Conservation (phyloP, 2,329 filamentous ascomycete species). For the Pseudogymnoascus verrucosus region DNA sequence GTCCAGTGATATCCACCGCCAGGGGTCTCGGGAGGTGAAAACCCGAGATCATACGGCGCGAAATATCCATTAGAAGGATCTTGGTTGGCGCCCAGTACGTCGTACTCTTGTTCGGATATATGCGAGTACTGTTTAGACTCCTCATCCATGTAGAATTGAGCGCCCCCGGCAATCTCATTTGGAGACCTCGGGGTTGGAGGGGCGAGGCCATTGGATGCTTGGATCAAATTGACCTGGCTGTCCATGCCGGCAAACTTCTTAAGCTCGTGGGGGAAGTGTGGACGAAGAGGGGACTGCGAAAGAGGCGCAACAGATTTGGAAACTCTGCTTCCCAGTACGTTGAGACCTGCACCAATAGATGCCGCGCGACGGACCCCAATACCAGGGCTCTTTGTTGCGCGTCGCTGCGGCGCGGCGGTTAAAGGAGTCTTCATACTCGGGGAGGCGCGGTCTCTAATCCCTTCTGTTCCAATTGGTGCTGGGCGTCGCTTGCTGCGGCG, state of each 20-base stretch:
- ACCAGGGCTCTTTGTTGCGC: neutral
- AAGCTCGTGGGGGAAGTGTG: neutral
- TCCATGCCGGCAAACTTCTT: slow-evolving; percentile 8
- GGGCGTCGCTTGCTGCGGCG: slow-evolving; percentile 10
- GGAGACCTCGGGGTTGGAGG: slow-evolving; percentile 11
- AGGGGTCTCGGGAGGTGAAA: slow-evolving; percentile 12
- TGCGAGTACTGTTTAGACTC: neutral
- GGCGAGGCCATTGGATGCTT: neutral
- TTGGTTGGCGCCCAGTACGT: neutral
- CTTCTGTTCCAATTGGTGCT: slow-evolving; percentile 1
- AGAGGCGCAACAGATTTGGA: neutral
- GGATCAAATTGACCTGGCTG: slow-evolving; percentile 8
- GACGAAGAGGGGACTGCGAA: slow-evolving; percentile 5
- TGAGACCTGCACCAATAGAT: slow-evolving; percentile 8
- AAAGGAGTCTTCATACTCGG: neutral
- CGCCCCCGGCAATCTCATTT: neutral
- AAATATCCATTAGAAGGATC: neutral
- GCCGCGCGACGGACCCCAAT: slow-evolving; percentile 2
- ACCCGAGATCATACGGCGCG: neutral
- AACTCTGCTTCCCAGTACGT: slow-evolving; percentile 9
- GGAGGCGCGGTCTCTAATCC: slow-evolving; percentile 1
- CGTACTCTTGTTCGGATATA: neutral
- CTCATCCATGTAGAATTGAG: slow-evolving; percentile 1
- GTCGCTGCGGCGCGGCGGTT: neutral
- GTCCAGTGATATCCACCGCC: neutral